Evolutionary conservation across 805 yeast genomes (phyloP).

Genomic region (Wickerhamomyces queroliae): DNA sequence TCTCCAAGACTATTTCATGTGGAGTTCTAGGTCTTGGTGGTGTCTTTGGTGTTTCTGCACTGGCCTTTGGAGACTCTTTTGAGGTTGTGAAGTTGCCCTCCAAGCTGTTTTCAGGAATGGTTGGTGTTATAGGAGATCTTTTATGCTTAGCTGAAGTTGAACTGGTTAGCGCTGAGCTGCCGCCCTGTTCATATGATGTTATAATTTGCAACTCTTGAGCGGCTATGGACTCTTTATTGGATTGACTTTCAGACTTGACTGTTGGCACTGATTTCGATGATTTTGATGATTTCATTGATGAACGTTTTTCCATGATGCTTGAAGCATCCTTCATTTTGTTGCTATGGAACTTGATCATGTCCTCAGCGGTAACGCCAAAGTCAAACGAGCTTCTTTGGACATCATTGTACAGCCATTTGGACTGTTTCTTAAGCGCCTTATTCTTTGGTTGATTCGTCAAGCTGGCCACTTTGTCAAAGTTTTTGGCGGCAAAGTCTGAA

Average conservation of each 20-base stretch:
- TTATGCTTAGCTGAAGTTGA: too few relatives aligned
- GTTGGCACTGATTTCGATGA: not conserved
- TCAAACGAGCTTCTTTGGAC: constrained; percentile 13
- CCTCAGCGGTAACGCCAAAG: constrained; percentile 12
- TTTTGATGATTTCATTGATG: not conserved
- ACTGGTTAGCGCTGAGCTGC: too few relatives aligned
- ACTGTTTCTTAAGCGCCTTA: not conserved
- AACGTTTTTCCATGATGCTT: not conserved
- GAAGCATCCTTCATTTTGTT: not conserved
- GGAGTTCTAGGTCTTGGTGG: not conserved
- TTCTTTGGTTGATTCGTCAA: not conserved
- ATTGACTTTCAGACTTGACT: not conserved
- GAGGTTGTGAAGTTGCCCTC: too few relatives aligned
- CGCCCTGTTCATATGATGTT: too few relatives aligned
- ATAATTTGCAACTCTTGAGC: too few relatives aligned
- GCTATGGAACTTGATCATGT: constrained; percentile 10
- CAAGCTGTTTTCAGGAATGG: too few relatives aligned
- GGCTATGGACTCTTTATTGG: too few relatives aligned
- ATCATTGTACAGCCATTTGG: constrained; percentile 14
- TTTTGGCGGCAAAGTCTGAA: constrained; percentile 12
- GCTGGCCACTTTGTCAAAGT: constrained; percentile 4
- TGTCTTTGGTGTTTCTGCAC: not conserved
- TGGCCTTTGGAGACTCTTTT: too few relatives aligned
- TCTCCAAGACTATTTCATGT: not conserved
- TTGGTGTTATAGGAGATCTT: too few relatives aligned